Conservation (phyloP, 2,329 filamentous ascomycete species). For the Helminthosporium solani region DNA sequence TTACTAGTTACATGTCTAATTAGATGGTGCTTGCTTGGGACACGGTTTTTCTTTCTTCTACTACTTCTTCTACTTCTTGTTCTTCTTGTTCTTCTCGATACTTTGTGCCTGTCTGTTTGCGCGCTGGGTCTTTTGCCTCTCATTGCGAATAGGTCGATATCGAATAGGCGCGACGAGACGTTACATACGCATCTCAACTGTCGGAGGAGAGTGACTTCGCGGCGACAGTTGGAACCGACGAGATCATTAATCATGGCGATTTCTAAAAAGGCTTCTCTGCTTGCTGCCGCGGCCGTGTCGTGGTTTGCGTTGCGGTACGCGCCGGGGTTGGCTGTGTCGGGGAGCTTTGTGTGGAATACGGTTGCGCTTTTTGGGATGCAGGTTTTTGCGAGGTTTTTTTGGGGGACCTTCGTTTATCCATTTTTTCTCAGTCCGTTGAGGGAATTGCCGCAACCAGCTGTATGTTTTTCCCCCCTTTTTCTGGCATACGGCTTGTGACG, state of each 20-base stretch:
- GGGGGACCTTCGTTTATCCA: constrained; percentile 57
- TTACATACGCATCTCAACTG: no score
- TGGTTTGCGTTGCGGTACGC: constrained; percentile 37
- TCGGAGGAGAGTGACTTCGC: no score
- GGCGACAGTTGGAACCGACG: no score
- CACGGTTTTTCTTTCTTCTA: no score
- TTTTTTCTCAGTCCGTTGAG: constrained; percentile 59
- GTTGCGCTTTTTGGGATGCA: constrained; percentile 44
- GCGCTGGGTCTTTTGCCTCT: no score
- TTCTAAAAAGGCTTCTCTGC: constrained; percentile 27
- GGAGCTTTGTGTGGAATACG: constrained; percentile 43
- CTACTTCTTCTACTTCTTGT: no score
- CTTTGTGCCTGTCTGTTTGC: no score
- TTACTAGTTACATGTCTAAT: no score
- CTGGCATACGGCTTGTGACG: not conserved
- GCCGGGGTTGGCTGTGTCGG: constrained; percentile 28
- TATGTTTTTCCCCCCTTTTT: constrained; percentile 30
- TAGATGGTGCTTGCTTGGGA: no score
- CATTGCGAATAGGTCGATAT: no score
- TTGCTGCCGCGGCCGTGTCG: constrained; percentile 25
- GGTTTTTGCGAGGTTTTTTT: constrained; percentile 41
- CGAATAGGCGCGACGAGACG: no score
- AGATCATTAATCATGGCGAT: constrained; percentile 23
- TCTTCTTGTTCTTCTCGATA: no score
- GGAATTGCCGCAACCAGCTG: constrained; percentile 56